These are phyloP conservation scores for Styphnolobium japonicum DNA, from an alignment of 306 rosid genomes.

Conservation along the genomic window DNA sequence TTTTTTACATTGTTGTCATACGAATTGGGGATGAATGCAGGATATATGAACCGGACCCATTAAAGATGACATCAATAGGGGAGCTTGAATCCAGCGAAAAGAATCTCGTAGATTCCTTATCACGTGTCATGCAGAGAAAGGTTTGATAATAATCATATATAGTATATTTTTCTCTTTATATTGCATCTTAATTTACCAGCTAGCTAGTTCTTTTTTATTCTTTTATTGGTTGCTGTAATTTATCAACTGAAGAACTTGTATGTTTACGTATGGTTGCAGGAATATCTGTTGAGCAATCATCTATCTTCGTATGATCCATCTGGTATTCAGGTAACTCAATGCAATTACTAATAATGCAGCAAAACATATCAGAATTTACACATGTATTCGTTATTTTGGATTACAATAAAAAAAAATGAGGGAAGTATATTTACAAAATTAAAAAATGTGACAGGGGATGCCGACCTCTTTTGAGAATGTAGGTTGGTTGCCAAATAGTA, in stretches of 20 bases:
- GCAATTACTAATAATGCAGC: background rate
- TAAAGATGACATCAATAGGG: constrained; percentile 56
- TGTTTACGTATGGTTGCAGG: constrained; percentile 30
- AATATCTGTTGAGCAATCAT: constrained; percentile 51
- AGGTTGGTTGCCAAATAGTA: constrained; percentile 55
- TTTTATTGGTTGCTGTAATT: background rate
- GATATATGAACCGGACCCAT: constrained; percentile 66
- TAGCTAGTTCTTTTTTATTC: background rate
- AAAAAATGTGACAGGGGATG: constrained; percentile 40
- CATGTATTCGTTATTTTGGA: background rate
- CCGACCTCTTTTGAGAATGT: constrained; percentile 55
- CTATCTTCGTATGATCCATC: constrained; percentile 60
- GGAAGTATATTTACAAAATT: background rate
- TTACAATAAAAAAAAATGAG: too few relatives aligned
- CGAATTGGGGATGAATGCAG: constrained; percentile 26
- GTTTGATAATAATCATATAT: constrained; percentile 27
- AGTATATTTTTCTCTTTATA: background rate
- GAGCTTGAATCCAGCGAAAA: constrained; percentile 73
- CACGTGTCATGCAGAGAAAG: constrained; percentile 80
- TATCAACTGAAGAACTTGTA: background rate
- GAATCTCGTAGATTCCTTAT: constrained; percentile 51
- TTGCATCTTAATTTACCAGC: background rate
- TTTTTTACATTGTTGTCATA: background rate
- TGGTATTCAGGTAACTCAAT: constrained; percentile 45
- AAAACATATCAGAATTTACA: background rate